phyloP scores from a whole-genome alignment of 768 basidiomycete genomes.

The Podaxis rugospora region DNA sequence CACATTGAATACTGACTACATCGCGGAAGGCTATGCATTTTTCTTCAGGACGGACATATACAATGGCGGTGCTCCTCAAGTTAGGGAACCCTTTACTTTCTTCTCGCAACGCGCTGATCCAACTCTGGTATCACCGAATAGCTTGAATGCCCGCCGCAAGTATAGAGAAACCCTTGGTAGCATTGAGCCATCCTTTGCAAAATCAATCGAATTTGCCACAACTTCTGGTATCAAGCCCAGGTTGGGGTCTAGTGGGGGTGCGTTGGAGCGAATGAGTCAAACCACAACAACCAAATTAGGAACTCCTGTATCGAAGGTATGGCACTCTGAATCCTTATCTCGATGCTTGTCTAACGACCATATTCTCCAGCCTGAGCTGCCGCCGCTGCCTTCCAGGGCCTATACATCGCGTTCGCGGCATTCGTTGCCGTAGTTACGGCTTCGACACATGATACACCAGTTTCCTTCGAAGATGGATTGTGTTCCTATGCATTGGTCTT shows the following conservation, averaged over 20 bases:
- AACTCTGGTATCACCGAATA: not conserved
- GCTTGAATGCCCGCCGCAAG: conserved; percentile 8
- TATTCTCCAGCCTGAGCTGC: not conserved
- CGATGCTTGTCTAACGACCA: not conserved
- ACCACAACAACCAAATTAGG: not conserved
- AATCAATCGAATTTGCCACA: not conserved
- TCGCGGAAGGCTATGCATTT: conserved; percentile 13
- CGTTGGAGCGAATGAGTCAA: not conserved
- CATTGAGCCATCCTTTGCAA: not conserved
- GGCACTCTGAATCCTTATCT: not conserved
- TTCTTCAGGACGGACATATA: conserved; percentile 17
- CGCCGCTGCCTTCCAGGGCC: not conserved
- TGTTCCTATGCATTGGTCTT: not conserved
- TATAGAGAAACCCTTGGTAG: conserved; percentile 2
- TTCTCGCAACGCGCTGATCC: not conserved
- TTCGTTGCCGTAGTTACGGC: not conserved
- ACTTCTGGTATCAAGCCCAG: not conserved
- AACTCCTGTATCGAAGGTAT: not conserved
- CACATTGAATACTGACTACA: not conserved
- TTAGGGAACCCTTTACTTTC: not conserved
- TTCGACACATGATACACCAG: too few relatives aligned
- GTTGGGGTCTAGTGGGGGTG: not conserved
- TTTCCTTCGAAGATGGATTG: not conserved
- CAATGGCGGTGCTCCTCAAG: conserved; percentile 17
- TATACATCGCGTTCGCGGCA: not conserved